Evolutionary conservation across 208 protist species (phyloP).

Genomic region (Crithidia bombi): DNA sequence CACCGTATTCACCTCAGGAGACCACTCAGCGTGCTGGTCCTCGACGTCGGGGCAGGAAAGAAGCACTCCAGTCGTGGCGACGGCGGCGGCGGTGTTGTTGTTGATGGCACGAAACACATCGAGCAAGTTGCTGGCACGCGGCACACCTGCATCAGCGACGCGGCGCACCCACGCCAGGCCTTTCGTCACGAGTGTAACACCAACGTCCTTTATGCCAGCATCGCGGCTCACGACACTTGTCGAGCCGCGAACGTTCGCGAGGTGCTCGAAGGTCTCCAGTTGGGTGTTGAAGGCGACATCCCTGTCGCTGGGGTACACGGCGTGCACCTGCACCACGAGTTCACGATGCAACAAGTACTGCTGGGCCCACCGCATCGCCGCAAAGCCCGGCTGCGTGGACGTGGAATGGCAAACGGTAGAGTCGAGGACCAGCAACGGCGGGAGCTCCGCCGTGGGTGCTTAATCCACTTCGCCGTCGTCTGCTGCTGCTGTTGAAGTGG

Average conservation of each 20-base stretch:
- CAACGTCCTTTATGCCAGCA: conserved; percentile 28
- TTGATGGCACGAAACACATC: conserved; percentile 17
- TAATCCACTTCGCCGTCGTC: too few species aligned
- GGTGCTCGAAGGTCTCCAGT: conserved; percentile 47
- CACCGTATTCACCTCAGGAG: background rate
- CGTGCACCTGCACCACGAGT: conserved; percentile 55
- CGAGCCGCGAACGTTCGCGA: conserved; percentile 35
- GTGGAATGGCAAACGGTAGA: conserved; percentile 41
- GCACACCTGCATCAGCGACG: conserved; percentile 38
- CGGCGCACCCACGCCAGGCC: conserved; percentile 43
- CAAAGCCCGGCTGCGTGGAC: conserved; percentile 38
- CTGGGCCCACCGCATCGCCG: conserved; percentile 55
- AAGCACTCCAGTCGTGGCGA: background rate
- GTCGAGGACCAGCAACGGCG: conserved; percentile 50
- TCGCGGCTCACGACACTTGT: conserved; percentile 9
- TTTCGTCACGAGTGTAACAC: conserved; percentile 25
- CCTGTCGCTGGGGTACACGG: conserved; percentile 42
- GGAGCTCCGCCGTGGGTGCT: background rate
- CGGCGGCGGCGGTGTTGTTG: background rate
- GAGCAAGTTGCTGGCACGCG: conserved; percentile 42
- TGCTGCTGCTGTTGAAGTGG: background rate
- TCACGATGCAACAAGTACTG: conserved; percentile 37
- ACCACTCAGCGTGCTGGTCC: background rate
- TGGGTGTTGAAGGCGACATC: conserved; percentile 65
- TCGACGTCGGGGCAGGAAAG: background rate